Evolutionary conservation across 768 basidiomycete genomes (phyloP), one percentile per base, ranked within the genome.

Genomic region (Mycena sanguinolenta): DNA sequence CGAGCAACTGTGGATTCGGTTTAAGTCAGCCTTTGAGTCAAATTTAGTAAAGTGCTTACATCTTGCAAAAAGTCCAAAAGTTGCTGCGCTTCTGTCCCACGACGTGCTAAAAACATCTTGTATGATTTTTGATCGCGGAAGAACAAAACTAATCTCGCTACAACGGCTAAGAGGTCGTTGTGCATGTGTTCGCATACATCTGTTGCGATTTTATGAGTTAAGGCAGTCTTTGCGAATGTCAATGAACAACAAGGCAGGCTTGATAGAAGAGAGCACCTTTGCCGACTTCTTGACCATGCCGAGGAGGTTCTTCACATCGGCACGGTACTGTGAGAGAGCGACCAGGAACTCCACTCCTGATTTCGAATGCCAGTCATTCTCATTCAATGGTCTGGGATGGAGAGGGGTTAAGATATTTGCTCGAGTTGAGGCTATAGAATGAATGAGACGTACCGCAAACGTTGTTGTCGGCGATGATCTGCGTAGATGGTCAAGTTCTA

Each of bases 1-100:
- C 69, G 6, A 70, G 50, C 27, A 70, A 19, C 69, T 70, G 63
- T 10, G n/a, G n/a, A n/a, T n/a, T n/a, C n/a, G n/a, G 14, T 44
- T 32, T 17, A 32, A 52, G 52, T 21, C 8, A 39, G 9, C 2
- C 14, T 38, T 32, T 38, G 49, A 16, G 53, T 27, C 3, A 46
- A 14, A 10, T 44, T 14, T n/a, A n/a, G n/a, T 30, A 28, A 16
- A n/a, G n/a, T 36, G 28, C 58, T 39, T 25, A 59, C 71, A 12
- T 58, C 71, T 36, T n/a, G n/a, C n/a, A n/a, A n/a, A n/a, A n/a
- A n/a, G n/a, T n/a, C n/a, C n/a, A n/a, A n/a, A n/a, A n/a, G 42
- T 17, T 42, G 36, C 44, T 72, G 70, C 2, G 67, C 46, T 12
- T 49, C 36, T 8, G 57, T 57, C 27, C 36, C 71, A 5, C 53